phyloP scores from a whole-genome alignment of 495 filamentous ascomycete species.

The Annulohypoxylon moriforme region DNA sequence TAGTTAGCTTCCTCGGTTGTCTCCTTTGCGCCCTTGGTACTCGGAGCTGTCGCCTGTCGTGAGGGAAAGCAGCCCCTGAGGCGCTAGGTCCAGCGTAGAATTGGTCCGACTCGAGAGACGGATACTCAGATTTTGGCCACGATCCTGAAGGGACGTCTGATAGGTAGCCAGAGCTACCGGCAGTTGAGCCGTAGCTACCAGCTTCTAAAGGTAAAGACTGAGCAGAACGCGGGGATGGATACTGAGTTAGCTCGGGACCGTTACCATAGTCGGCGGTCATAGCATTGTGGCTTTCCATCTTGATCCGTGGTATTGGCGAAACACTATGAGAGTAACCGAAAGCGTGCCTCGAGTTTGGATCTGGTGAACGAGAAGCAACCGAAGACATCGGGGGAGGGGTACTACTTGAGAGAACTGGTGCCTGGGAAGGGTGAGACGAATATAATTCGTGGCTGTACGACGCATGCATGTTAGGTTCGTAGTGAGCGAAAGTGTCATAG shows the following conservation, averaged over 20 bases:
- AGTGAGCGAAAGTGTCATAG: slow-evolving; percentile 64
- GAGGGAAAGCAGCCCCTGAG: slow-evolving; percentile 46
- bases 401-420: slow-evolving; percentile 45
- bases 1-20: slow-evolving; percentile 69
- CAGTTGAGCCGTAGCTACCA: slow-evolving; percentile 50
- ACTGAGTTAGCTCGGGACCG: slow-evolving; percentile 58
- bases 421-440: slow-evolving; percentile 54
- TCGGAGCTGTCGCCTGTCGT: slow-evolving; percentile 52
- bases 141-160: slow-evolving; percentile 60
- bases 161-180: slow-evolving; percentile 58
- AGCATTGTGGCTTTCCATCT: slow-evolving; percentile 57
- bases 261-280: slow-evolving; percentile 50
- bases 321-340: slow-evolving; percentile 53
- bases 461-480: slow-evolving; percentile 52
- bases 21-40: slow-evolving; percentile 55
- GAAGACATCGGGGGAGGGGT: slow-evolving; percentile 56
- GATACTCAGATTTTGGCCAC: slow-evolving; percentile 63
- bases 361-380: slow-evolving; percentile 57
- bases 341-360: slow-evolving; percentile 48
- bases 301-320: slow-evolving; percentile 60
- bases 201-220: slow-evolving; percentile 55
- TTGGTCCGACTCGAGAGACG: slow-evolving; percentile 53
- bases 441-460: slow-evolving; percentile 63
- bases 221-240: slow-evolving; percentile 60
- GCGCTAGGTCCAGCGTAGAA: slow-evolving; percentile 51